Evolutionary conservation across 1,139 yeast genomes (phyloP), one percentile per base, ranked within the genome.

Genomic region (Debaryomycetaceae sp.): DNA sequence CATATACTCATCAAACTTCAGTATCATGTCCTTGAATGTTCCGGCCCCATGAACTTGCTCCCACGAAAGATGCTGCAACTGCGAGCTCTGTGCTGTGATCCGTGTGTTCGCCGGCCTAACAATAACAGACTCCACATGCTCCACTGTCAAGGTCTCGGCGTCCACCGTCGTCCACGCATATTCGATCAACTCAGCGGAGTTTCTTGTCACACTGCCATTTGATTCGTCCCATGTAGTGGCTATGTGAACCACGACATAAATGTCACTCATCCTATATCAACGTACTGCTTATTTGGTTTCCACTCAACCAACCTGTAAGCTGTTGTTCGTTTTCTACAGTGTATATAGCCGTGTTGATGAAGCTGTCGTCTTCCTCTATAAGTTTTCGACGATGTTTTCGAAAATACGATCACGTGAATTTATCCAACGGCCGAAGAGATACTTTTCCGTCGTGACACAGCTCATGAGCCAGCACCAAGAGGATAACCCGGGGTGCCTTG

Each of bases 171-270:
- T 56, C 91, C 91, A 86, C 3, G 88, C 80, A 22, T 86, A 62
- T 57, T 83, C 88, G 42, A 83, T 77, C 50, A 80, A 66, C 62
- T 86, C 93, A 7, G 84, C 72, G 11, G 85, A 69, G 59, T 85
- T 93, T 50, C 76, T 78, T 34, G 84, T 66, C 41, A 82, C 78
- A 54, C 79, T 77, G 34, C 76, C 71, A 34, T 80, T 74, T 42
- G 80, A 74, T 45, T 84, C 90, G 57, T 84, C 90, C 53, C 86
- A 80, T 14, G 91, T 85, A 34, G 88, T 80, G 46, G 83, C 76
- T 39, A 83, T 63, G 50, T 83, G 83, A 38, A 83, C 67, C 45
- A 83, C 84, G 53, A 85, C 79, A 59, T 80, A 84, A 38, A 76
- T 68, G 58, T 81, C 87, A 55, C 78, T 68, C 85, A 81, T 80